Conservation (phyloP, 352 stramenopile genomes). For the Blastocystis sp. region DNA sequence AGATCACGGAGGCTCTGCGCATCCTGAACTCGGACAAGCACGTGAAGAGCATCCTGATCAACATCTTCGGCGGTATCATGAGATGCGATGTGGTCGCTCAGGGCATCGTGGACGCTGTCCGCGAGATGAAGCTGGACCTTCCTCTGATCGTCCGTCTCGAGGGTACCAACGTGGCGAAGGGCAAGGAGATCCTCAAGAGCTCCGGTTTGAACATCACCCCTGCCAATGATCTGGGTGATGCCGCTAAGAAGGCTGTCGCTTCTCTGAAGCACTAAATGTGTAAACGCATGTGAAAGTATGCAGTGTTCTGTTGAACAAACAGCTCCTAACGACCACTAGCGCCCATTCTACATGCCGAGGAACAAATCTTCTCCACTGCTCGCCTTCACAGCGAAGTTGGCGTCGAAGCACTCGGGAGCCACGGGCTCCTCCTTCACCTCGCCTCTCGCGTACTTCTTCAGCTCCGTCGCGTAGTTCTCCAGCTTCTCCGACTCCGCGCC, state of each 20-base stretch:
- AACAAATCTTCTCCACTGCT: conserved; percentile 41
- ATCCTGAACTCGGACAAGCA: conserved; percentile 85
- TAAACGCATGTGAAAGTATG: not conserved
- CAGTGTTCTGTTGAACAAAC: no score
- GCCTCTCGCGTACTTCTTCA: conserved; percentile 61
- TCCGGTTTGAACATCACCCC: conserved; percentile 89
- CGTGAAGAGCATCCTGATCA: conserved; percentile 95
- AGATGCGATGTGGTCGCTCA: conserved; percentile 91
- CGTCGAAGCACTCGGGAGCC: conserved; percentile 42
- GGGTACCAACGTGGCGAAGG: conserved; percentile 92
- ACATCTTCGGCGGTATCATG: conserved; percentile 99
- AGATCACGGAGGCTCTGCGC: conserved; percentile 84
- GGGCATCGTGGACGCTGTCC: conserved; percentile 91
- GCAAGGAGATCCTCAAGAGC: conserved; percentile 86
- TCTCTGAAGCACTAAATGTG: conserved; percentile 66
- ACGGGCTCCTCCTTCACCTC: conserved; percentile 18
- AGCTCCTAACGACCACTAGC: no score
- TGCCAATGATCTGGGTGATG: conserved; percentile 88
- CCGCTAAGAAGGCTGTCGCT: conserved; percentile 86
- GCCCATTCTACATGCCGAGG: conserved; percentile 45
- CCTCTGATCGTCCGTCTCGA: conserved; percentile 95
- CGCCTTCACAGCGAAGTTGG: conserved; percentile 33
- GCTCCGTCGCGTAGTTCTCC: conserved; percentile 37
- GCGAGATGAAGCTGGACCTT: conserved; percentile 91
- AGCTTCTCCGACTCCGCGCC: conserved; percentile 41